Base-by-base conservation (phyloP, 2,329 filamentous ascomycete species). In the Colletotrichum coccodes region DNA sequence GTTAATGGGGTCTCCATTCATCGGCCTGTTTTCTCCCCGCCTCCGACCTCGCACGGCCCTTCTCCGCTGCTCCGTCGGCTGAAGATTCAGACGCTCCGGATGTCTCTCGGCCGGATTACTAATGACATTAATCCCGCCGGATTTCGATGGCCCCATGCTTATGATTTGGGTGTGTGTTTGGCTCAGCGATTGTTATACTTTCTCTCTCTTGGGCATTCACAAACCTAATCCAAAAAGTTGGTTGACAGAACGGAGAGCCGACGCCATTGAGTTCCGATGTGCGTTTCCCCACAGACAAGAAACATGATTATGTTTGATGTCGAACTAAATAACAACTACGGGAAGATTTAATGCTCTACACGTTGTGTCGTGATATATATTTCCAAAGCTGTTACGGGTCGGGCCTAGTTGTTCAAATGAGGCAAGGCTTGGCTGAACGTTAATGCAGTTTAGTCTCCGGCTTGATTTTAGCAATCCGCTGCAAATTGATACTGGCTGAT, bases 21-120 rank as follows among this genome's bases (percentile, higher is more conserved):
- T 68, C 65, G 65, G 65, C 63, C 16, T 14, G 30, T 32, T 18
- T 47, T 46, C 30, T 53, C 46, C 30, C 64, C 60, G 60, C 21
- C 38, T 32, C 65, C 60, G 60, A 60, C 11, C n/a, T 5, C 3
- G 60, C 64, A 68, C 64, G 64, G 64, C 60, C 53, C 64, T 60
- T 40, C 65, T 23, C 53, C 36, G 53, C 26, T 30, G 11, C 36
- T 32, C 65, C 53, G 53, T 32, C 40, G 14, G 32, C 21, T 32
- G 30, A n/a, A 34, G 49, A 6, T n/a, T 14, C 16, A 12, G 38
- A 30, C 16, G 28, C 23, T 14, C 23, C 59, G 36, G 23, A 42
- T 50, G n/a, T 30, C 14, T 36, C 18, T 42, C 64, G 64, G 50
- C 36, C 50, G 59, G 42, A 11, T 49, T 44, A 16, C 44, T 21